Conservation (phyloP, 2,329 filamentous ascomycete species). For the Diaporthe citriasiana region DNA sequence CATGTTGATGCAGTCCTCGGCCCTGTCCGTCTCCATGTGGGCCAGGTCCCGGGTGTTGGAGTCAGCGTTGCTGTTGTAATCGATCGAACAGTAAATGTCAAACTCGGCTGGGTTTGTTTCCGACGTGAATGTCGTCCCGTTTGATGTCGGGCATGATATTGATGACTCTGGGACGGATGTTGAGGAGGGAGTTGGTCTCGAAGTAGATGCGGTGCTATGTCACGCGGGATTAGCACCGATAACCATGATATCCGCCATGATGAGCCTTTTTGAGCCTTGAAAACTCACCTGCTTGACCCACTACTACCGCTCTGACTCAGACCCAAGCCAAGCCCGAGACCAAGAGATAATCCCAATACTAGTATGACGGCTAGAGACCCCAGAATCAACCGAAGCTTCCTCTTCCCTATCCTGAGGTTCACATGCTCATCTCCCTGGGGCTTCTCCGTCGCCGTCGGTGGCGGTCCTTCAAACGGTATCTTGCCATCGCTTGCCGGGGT, state of each 20-base stretch:
- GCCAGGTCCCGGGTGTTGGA: not conserved
- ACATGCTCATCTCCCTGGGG: not conserved
- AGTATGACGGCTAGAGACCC: not conserved
- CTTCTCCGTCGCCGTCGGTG: not conserved
- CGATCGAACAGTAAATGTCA: constrained; percentile 6
- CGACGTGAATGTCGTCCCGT: constrained; percentile 23
- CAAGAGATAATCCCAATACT: constrained; percentile 24
- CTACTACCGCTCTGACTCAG: not conserved
- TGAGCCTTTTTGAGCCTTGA: no score
- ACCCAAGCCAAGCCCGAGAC: constrained; percentile 24
- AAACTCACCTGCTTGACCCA: constrained; percentile 21
- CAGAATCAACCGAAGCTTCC: not conserved
- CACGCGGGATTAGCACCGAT: not conserved
- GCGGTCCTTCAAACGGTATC: not conserved
- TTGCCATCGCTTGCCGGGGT: constrained; percentile 22
- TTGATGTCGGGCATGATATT: constrained; percentile 19
- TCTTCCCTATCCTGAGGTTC: constrained; percentile 12
- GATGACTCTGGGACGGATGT: not conserved
- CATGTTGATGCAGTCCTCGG: constrained; percentile 22
- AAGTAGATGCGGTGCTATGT: not conserved
- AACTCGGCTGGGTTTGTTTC: not conserved
- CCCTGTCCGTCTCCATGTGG: constrained; percentile 2
- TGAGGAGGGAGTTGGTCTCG: constrained; percentile 19
- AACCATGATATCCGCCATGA: no score
- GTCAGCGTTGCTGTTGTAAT: constrained; percentile 24